A percentile compares a stretch with the other conserved stretches of the same genome.
These are phyloP conservation scores for Lojkania enalia DNA, from an alignment of 2,329 filamentous ascomycete genomes.

Conservation along the genomic window DNA sequence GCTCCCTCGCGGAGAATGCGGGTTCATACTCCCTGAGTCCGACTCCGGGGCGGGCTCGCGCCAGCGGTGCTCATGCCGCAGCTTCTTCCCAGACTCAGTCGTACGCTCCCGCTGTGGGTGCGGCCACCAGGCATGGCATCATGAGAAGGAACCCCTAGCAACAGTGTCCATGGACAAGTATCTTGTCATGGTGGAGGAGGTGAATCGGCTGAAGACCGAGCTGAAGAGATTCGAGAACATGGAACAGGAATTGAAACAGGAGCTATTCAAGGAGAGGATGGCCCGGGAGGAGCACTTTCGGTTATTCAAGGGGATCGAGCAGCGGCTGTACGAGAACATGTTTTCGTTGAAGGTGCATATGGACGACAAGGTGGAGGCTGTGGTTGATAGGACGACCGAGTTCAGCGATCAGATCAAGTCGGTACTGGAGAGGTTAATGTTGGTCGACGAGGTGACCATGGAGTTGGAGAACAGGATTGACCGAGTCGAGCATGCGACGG, in stretches of 20 bases:
- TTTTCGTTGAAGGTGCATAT: conserved; percentile 42
- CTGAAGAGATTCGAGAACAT: conserved; percentile 37
- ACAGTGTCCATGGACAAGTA: conserved; percentile 44
- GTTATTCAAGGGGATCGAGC: conserved; percentile 39
- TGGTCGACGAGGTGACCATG: conserved; percentile 47
- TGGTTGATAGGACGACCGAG: conserved; percentile 46
- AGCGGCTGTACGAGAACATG: conserved; percentile 45
- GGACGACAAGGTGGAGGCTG: conserved; percentile 46
- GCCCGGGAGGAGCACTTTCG: conserved; percentile 39
- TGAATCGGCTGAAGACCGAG: conserved; percentile 41
- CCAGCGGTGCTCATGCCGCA: conserved; percentile 50
- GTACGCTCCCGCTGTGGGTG: conserved; percentile 50
- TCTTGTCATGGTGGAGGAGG: conserved; percentile 39
- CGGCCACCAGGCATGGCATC: conserved; percentile 53
- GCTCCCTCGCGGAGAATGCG: conserved; percentile 45
- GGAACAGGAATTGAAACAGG: conserved; percentile 43
- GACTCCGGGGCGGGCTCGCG: conserved; percentile 27
- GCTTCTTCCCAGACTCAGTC: conserved; percentile 45
- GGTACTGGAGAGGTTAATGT: conserved; percentile 40
- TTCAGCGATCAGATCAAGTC: conserved; percentile 43
- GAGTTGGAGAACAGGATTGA: conserved; percentile 45
- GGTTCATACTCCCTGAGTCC: conserved; percentile 36
- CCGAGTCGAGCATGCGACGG: conserved; percentile 31
- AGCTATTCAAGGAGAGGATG: conserved; percentile 40
- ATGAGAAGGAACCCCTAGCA: conserved; percentile 42